Evolutionary conservation across 2,329 filamentous ascomycete species (phyloP), one percentile per base, ranked within the genome.

Genomic region (Plenodomus lindquistii): DNA sequence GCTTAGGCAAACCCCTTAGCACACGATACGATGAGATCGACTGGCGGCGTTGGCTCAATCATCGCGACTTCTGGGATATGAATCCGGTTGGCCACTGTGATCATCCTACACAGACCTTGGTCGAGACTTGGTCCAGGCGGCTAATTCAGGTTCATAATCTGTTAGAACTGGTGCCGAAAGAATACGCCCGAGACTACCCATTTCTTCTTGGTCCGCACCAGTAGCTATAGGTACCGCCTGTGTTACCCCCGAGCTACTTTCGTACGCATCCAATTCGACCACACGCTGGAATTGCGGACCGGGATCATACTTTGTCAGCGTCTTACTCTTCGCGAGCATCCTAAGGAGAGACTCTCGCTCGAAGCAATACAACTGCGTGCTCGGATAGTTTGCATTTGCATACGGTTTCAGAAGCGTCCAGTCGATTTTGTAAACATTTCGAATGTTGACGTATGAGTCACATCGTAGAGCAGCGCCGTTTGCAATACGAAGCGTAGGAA

Each of bases 381-480:
- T 18, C 2, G 63, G 61, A 1, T 45, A 60, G 11, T 65, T 58
- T 8, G 63, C 56, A 39, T 69, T 69, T 4, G 47, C 42, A 22
- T 70, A 71, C 6, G 56, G 29, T 22, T 50, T 57, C 18, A 73
- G 48, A 20, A 60, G 44, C 7, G 56, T 50, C 62, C 63, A 66
- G 8, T 70, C 59, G 40, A 70, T 65, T 34, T 63, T 63, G 53
- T 72, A 72, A 1, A 72, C 57, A 41, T 69, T 56, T 10, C 65
- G 59, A 13, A 70, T 60, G 37, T 71, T 70, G 21, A 71, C 67
- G 43, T 69, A 71, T 1, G 66, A 70, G 10, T 67, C 57, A 55
- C 65, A 66, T 16, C 61, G 60, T 22, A 73, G 50, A 1, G 44
- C 49, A 1, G 59, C 62, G 11, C 53, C 59, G 10, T 55, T 41